Conservation (phyloP, 371 early-diverging fungal species). For the Haplosporangium sp. region DNA sequence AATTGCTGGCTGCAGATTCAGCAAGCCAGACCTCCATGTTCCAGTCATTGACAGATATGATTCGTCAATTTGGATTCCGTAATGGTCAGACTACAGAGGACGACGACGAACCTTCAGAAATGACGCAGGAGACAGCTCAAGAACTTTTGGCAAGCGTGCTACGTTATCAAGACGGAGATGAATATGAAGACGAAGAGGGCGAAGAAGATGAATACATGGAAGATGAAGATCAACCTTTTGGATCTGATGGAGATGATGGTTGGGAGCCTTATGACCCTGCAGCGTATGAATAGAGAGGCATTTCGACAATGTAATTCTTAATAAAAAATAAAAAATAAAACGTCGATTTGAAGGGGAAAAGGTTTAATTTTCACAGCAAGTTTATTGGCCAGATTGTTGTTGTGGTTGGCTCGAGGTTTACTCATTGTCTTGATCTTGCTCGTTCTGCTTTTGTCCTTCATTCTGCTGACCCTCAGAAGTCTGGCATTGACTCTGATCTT, state of each 20-base stretch:
- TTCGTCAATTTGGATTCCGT: slow-evolving; percentile 29
- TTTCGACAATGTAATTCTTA: background rate
- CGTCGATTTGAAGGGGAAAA: background rate
- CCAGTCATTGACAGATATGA: slow-evolving; percentile 34
- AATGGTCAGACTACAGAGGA: slow-evolving; percentile 5
- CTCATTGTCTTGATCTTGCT: background rate
- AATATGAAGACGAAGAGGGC: slow-evolving; percentile 29
- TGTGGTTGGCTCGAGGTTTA: too few species aligned
- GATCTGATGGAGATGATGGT: slow-evolving; percentile 31
- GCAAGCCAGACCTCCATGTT: slow-evolving; percentile 16
- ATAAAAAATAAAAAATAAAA: background rate
- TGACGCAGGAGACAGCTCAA: slow-evolving; percentile 17
- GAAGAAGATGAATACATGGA: slow-evolving; percentile 20
- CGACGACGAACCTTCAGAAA: background rate
- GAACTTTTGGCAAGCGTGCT: slow-evolving; percentile 24
- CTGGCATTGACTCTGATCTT: background rate
- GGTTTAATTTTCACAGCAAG: background rate
- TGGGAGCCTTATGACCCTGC: slow-evolving; percentile 52
- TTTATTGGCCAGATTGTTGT: background rate
- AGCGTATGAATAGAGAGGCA: slow-evolving; percentile 25
- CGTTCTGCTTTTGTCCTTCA: background rate
- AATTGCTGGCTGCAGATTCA: slow-evolving; percentile 3
- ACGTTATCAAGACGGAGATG: slow-evolving; percentile 6
- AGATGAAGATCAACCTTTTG: slow-evolving; percentile 29
- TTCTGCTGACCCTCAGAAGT: background rate